Evolutionary conservation across 305 asterid species (phyloP), one percentile per base, ranked within the genome.

Genomic region (Ruellia speciosa): DNA sequence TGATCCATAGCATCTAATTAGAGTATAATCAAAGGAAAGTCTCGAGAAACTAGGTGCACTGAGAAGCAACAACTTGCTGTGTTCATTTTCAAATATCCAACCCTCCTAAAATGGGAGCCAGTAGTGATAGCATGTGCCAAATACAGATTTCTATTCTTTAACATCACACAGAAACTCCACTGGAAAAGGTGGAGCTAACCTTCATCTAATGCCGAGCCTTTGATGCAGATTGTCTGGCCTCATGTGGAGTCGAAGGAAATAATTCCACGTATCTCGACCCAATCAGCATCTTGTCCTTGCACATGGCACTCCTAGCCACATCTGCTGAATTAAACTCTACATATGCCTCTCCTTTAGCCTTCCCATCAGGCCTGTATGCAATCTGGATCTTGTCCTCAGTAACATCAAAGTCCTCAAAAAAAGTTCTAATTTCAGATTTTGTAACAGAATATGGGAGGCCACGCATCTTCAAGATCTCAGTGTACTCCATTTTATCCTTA

Each of bases 261-360:
- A 88, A 85, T 66, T 92, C 99, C 53, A 92, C 84, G 61, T 88
- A 88, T 52, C 98, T 81, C 0, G 88, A 77, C 47, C 96, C 95
- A 13, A 87, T 90, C 79, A 80, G 60, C 90, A 72, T 79, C 79
- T 81, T 87, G 70, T 87, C 98, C 84, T 86, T 87, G 47, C 77
- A 65, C 94, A 85, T 85, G 12, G 95, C 96, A 56, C 56, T 79
- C 77, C 72, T 84, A 14, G 96, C 94, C 72, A 81, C 94, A 56
- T 85, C 94, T 49, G 79, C 75, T 14, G 94, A 81, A 39, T 63
- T 40, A 66, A 92, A 79, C 76, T 83, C 96, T 2, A 83, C 98
- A 54, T 58, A 88, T 2, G 99, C 99, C 74, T 88, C 97, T 49
- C 99, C 95, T 1, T 95, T 92, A 45, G 94, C 90, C 67, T 84